Conservation (phyloP, 2,329 filamentous ascomycete genomes). For the Fusarium sp. region DNA sequence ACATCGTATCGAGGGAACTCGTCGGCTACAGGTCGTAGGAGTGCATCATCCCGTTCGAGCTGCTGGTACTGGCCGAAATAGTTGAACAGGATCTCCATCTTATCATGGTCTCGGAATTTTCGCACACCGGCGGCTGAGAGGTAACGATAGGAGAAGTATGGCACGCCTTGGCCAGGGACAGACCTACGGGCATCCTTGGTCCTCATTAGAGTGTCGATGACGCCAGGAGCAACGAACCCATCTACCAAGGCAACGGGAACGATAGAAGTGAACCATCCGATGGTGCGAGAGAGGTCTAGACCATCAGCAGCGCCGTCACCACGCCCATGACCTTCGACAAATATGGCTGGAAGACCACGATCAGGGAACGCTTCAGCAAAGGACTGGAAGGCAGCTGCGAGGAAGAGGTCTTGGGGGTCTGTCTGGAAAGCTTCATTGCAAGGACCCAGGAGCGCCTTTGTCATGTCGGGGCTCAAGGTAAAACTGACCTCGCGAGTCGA, state of each 20-base stretch:
- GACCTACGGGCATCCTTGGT: background rate
- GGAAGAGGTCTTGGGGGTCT: background rate
- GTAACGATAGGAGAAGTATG: background rate
- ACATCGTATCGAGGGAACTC: background rate
- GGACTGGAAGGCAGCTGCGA: background rate
- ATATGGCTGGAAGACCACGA: background rate
- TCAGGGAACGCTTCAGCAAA: background rate
- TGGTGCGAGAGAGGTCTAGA: background rate
- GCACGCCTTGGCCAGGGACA: background rate
- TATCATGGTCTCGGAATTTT: background rate
- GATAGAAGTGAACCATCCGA: conserved; percentile 10
- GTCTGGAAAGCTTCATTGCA: background rate
- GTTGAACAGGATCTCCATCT: conserved; percentile 1
- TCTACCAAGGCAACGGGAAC: background rate
- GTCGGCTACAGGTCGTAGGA: background rate
- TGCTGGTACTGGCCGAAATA: conserved; percentile 3
- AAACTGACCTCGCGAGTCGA: background rate
- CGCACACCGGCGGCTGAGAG: background rate
- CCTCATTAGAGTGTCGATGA: background rate
- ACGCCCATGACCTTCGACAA: background rate
- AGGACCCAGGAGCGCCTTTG: background rate
- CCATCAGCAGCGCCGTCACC: background rate
- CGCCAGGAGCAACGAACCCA: background rate
- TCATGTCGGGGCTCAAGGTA: background rate
- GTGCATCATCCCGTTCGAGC: background rate